Evolutionary conservation across 768 basidiomycete genomes (phyloP), one percentile per base, ranked within the genome.

Genomic region (Cytidiella melzeri): DNA sequence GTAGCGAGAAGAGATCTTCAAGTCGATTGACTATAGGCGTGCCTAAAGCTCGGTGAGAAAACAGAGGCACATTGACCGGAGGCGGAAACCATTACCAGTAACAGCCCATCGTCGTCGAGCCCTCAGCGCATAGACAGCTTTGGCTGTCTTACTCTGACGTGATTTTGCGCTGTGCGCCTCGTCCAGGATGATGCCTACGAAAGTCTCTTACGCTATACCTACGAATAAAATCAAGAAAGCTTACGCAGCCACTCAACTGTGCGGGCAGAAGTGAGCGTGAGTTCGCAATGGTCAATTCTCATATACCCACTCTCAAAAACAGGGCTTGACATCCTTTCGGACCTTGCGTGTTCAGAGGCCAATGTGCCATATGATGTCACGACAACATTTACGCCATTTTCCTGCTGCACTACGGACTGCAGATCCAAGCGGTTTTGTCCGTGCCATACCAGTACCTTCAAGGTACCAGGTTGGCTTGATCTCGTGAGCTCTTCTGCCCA

Each of bases 111-210:
- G 75, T 41, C 90, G 71, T 52, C 83, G 74, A 4, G 87, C 87
- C 19, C 74, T 77, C 9, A 98, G 73, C 4, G 88, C 88, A 62
- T 87, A 97, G 40, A 89, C 89, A 5, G 95, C 87, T 57, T 84
- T 87, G 0, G 92, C 91, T 12, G 88, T 90, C 64, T 88, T 87
- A 58, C 90, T 93, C 5, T 77, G 75, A 20, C 94, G 77, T 11
- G 88, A 92, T 68, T 96, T 97, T 72, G 91, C 93, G 53, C 88
- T 81, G 65, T 98, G 95, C 2, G 95, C 95, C 67, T 98, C 95
- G 60, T 98, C 95, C 6, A 94, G 74, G 27, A 95, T 79, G 13
- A 91, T 76, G 6, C 62, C 62, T 64, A 26, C 5, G 5, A 12
- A 18, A 24, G n/a, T n/a, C n/a, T n/a, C n/a, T n/a, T n/a, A n/a